A percentile compares a stretch with the other conserved stretches of the same genome.
These are phyloP conservation scores for Sphagnum magellanicum DNA, from an alignment of 228 moss, liverwort and hornwort species.

Conservation along the genomic window DNA sequence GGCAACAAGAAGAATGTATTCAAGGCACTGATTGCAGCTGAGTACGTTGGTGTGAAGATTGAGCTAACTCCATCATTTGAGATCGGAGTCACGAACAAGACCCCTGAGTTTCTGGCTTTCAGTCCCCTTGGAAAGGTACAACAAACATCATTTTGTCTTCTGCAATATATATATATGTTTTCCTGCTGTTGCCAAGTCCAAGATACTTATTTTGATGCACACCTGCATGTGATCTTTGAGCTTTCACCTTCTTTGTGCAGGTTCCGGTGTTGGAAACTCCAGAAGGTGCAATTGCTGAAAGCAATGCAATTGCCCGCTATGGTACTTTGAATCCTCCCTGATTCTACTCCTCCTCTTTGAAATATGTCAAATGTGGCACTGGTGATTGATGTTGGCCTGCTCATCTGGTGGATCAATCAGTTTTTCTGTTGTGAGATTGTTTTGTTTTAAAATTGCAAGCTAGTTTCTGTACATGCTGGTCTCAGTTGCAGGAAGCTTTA, in stretches of 20 bases:
- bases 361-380: background rate
- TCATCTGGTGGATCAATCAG: no score
- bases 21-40: slow-evolving; percentile 69
- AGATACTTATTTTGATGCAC: background rate
- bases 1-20: slow-evolving; percentile 66
- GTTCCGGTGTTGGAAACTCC: slow-evolving; percentile 68
- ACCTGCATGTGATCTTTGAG: background rate
- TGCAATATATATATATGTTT: no score
- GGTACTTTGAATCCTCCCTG: slow-evolving; percentile 21
- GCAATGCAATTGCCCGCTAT: slow-evolving; percentile 86
- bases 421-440: no score
- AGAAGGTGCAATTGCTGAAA: slow-evolving; percentile 68
- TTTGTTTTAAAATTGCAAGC: background rate
- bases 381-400: no score
- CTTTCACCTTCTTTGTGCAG: slow-evolving; percentile 15
- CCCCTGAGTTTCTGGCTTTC: slow-evolving; percentile 59
- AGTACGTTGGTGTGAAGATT: slow-evolving; percentile 70
- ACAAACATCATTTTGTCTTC: background rate
- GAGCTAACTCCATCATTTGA: slow-evolving; percentile 36
- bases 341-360: background rate
- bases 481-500: no score
- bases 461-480: background rate
- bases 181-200: no score
- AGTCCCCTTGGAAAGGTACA: slow-evolving; percentile 80
- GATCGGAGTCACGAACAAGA: slow-evolving; percentile 41